These are phyloP conservation scores for Wallacemonas sp. DNA, from an alignment of 208 protist genomes.

Conservation along the genomic window DNA sequence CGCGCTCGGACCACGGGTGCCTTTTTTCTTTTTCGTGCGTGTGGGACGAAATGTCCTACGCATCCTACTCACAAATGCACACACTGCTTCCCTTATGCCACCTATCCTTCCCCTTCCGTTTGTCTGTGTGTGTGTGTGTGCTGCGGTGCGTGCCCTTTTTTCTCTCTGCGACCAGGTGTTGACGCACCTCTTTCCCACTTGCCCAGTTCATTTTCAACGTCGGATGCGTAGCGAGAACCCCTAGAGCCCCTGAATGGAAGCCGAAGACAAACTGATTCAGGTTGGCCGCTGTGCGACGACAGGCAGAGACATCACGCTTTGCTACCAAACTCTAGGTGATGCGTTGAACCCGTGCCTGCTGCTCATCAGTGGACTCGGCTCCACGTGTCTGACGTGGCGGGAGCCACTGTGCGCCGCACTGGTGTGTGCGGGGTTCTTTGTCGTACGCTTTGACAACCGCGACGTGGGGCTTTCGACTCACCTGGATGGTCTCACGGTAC, in stretches of 20 bases:
- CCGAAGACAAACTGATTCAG: neutral
- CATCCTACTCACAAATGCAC: neutral
- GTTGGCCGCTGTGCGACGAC: constrained; percentile 9
- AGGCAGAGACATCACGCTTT: neutral
- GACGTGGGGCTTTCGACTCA: constrained; percentile 16
- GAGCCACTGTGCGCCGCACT: constrained; percentile 6
- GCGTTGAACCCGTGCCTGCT: neutral
- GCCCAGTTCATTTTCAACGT: too few relatives aligned
- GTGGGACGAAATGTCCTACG: too few relatives aligned
- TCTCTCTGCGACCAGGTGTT: neutral
- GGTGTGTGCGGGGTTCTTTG: constrained; percentile 3
- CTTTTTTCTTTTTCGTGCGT: too few relatives aligned
- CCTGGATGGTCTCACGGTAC: neutral
- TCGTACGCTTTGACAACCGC: constrained; percentile 20
- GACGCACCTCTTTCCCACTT: too few relatives aligned
- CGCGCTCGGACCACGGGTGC: too few relatives aligned
- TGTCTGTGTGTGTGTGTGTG: constrained; percentile 2
- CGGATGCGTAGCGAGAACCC: neutral
- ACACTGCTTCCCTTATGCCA: neutral
- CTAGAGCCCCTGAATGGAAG: neutral
- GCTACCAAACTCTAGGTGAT: constrained; percentile 12
- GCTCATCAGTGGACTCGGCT: constrained; percentile 13
- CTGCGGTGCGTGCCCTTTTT: neutral
- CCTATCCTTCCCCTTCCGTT: neutral
- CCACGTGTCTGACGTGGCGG: constrained; percentile 1